Evolutionary conservation across 75 land plant genomes (phyloP).

Genomic region (Selaginella tamariscina): DNA sequence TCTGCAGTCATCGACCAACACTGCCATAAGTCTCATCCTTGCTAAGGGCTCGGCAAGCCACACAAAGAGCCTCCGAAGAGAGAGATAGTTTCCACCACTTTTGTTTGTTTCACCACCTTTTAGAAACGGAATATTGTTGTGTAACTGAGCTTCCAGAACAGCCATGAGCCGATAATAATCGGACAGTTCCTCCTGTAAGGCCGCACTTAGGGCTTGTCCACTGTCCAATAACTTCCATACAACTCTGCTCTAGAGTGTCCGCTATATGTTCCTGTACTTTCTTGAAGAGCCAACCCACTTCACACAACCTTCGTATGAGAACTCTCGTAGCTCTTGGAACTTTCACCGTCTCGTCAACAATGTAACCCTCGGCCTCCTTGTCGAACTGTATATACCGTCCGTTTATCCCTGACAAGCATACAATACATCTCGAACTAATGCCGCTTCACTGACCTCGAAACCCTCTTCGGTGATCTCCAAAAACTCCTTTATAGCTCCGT

Average conservation of each 20-base stretch:
- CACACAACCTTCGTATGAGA: constrained; percentile 65
- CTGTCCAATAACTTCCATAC: constrained; percentile 71
- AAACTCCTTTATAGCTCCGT: constrained; percentile 60
- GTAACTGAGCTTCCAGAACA: constrained; percentile 66
- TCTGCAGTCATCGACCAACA: constrained; percentile 75
- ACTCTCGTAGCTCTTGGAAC: constrained; percentile 45
- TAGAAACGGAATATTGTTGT: constrained; percentile 65
- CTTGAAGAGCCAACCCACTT: constrained; percentile 85
- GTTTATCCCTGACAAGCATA: constrained; percentile 92
- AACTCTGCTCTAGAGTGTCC: constrained; percentile 48
- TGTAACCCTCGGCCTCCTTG: constrained; percentile 44
- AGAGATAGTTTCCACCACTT: constrained; percentile 55
- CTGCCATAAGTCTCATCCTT: constrained; percentile 93
- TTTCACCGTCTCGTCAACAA: constrained; percentile 37
- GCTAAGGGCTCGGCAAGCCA: constrained; percentile 96
- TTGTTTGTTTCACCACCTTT: constrained; percentile 23
- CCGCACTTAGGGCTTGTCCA: constrained; percentile 92
- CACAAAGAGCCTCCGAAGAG: constrained; percentile 70
- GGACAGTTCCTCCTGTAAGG: constrained; percentile 80
- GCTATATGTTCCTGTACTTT: constrained; percentile 60
- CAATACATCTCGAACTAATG: constrained; percentile 75
- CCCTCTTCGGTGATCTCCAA: constrained; percentile 44
- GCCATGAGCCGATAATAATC: constrained; percentile 89
- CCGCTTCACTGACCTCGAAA: constrained; percentile 59
- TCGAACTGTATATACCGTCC: constrained; percentile 69